Evolutionary conservation across 179 eudicot species (phyloP), one percentile per base, ranked within the genome.

Genomic region (Pouteria campechiana): DNA sequence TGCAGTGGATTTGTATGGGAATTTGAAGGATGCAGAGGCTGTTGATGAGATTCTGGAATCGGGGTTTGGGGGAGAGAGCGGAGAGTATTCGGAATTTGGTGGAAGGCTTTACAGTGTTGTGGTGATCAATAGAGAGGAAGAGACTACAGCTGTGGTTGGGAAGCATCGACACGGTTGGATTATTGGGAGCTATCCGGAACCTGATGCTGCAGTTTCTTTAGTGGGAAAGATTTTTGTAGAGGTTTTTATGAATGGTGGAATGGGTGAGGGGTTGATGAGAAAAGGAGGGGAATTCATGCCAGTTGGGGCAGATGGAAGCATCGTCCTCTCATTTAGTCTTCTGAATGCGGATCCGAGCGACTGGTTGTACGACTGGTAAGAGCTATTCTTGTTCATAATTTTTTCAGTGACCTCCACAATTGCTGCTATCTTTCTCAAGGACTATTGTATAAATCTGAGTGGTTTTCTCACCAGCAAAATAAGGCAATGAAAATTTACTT

Each of bases 211-310:
- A 2, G 81, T 66, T 52, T 60, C 64, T 69, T 73, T 33, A 57
- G 62, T 80, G 38, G 88, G 94, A 0, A 92, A 87, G 66, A 67
- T 77, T 24, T 92, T 92, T 28, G 76, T 79, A 22, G 80, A 65
- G 37, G 56, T 83, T 27, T 79, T 90, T 47, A 65, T 77, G 53
- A 86, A 87, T 47, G 96, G 96, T 14, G 94, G 83, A 47, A 90
- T 67, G 65, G 79, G 73, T 43, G 92, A 79, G 61, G 87, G 96
- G 28, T 64, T 65, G 6, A 77, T 90, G n/a, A n/a, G n/a, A n/a
- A n/a, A n/a, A n/a, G 73, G 50, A 12, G 80, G 83, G 32, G 99
- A 92, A 73, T 92, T 92, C 67, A 82, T 92, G 96, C 99, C 99
- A 6, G 96, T 92, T 24, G 99, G 99, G 37, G 82, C 96, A 35